phyloP scores from a whole-genome alignment of 352 stramenopile genomes.

The Pythium diclinum region DNA sequence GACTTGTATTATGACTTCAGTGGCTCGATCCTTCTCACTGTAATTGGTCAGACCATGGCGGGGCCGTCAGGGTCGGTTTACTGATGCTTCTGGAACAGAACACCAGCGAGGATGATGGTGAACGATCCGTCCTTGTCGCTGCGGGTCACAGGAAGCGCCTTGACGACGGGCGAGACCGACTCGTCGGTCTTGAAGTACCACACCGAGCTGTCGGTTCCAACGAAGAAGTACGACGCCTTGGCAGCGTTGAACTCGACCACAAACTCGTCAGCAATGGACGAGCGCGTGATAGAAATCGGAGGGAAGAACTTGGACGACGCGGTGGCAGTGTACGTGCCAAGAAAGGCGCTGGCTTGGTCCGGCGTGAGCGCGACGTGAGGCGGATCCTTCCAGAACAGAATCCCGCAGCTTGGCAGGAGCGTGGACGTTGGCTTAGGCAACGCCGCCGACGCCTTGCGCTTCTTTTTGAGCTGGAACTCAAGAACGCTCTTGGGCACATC shows the following conservation, averaged over 20 bases:
- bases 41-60: background rate
- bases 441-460: constrained; percentile 23
- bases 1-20: no score
- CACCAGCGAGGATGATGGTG: background rate
- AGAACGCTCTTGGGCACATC: constrained; percentile 51
- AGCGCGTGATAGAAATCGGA: constrained; percentile 26
- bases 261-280: background rate
- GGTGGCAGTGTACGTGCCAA: constrained; percentile 41
- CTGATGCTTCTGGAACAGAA: background rate
- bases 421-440: constrained; percentile 25
- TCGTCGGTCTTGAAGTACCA: background rate
- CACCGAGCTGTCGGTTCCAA: background rate
- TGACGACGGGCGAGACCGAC: background rate
- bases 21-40: no score
- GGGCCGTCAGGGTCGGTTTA: background rate
- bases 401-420: constrained; percentile 36
- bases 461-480: constrained; percentile 35
- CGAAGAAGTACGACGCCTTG: constrained; percentile 3
- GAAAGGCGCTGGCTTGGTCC: constrained; percentile 25
- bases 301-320: constrained; percentile 39
- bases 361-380: constrained; percentile 26
- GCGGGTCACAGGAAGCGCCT: background rate
- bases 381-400: constrained; percentile 41
- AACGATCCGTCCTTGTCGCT: background rate
- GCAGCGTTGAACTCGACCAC: background rate